These are phyloP conservation scores for Erythrobasidium hasegawianum DNA, from an alignment of 1,284 basidiomycete genomes.

Conservation along the genomic window DNA sequence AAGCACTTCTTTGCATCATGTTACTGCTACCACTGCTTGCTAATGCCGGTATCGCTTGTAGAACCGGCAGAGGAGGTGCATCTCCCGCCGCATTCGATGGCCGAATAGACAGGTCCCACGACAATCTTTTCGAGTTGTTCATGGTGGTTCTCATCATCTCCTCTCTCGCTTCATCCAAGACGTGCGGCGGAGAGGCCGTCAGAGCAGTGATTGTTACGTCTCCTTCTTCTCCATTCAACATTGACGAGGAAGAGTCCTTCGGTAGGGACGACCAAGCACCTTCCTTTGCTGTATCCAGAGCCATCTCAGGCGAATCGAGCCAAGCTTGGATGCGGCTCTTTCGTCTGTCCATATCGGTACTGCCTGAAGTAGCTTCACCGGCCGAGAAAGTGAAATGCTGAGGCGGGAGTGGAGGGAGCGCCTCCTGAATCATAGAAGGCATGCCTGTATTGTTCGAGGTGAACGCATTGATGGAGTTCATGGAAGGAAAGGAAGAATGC, in stretches of 20 bases:
- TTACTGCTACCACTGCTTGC: no score
- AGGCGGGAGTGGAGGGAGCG: not conserved
- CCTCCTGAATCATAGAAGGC: not conserved
- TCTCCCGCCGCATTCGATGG: not conserved
- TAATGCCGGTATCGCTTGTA: not conserved
- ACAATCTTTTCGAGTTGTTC: not conserved
- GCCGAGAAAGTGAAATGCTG: not conserved
- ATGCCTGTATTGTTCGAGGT: conserved; percentile 3
- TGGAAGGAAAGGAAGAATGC: conserved; percentile 21
- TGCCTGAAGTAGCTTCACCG: conserved; percentile 1
- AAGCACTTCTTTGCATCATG: not conserved
- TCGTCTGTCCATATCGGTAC: conserved; percentile 6
- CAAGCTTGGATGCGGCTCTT: conserved; percentile 30
- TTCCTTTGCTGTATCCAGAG: not conserved
- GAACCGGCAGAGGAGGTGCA: not conserved
- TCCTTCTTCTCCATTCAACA: not conserved
- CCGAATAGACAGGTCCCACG: conserved; percentile 1
- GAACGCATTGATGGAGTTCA: conserved; percentile 27
- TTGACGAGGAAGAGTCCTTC: not conserved
- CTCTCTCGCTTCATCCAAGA: not conserved
- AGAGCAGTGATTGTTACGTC: conserved; percentile 3
- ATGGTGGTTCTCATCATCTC: not conserved
- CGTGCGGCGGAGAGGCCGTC: conserved; percentile 1
- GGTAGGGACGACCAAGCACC: no score
- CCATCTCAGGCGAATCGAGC: conserved; percentile 28